Base-by-base conservation (phyloP, 2,329 filamentous ascomycete species). In the Cryphonectria parasitica region DNA sequence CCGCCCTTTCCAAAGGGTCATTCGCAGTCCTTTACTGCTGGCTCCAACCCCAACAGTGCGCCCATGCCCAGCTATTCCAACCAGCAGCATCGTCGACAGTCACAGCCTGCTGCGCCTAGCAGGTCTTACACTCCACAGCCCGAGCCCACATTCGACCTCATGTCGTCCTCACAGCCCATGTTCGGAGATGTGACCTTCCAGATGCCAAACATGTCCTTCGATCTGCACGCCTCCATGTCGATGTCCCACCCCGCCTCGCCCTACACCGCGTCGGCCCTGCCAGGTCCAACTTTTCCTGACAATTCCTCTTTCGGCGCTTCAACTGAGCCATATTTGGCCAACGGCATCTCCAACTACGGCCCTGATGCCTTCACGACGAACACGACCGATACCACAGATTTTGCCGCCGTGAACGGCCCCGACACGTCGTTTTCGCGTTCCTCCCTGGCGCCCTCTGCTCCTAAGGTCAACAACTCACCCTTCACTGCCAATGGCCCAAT, bases 131-230 rank as follows among this genome's bases (percentile, higher is more conserved):
- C 69, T 11, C 71, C 71, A 31, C 69, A 71, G 19, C 69, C 69
- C 28, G 71, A 72, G 41, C 71, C 71, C 17, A 66, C 71, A 3
- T 72, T 72, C 71, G 71, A 72, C 49, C 71, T 72, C 58, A 72
- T 72, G 71, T 72, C 71, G n/a, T 70, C 68, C 15, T 61, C 71
- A 39, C 66, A 54, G 63, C 71, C 71, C 45, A 65, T 69, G 31
- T 72, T 72, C 25, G 64, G 69, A 52, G 69, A 72, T 36, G 67
- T 71, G 52, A 67, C 34, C 41, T 72, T 71, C 25, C 71, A 72
- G 6, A 58, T 66, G 71, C 69, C 69, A 5, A 28, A 66, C 15
- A 65, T 70, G 66, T 64, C 66, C 49, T 72, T 71, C 19, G 66
- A 72, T 41, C 71, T 69, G 31, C 71, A 68, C 11, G 71, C 45